Evolutionary conservation across 2,329 filamentous ascomycete genomes (phyloP), one percentile per base, ranked within the genome.

Genomic region (Fragosphaeria purpurea): DNA sequence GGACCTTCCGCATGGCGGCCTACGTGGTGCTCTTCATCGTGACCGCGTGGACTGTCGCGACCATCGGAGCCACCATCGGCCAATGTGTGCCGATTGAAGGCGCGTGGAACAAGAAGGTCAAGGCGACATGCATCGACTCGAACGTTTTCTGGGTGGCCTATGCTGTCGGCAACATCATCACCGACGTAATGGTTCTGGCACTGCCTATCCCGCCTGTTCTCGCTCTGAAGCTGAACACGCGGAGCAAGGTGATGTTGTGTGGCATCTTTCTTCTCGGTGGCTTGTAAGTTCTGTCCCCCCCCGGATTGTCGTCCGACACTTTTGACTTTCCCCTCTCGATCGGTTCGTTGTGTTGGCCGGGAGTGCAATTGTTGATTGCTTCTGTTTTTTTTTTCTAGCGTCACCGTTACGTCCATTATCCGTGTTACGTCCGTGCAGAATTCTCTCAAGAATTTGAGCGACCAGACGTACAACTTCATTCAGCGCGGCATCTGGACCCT

Each of bases 61-160:
- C 71, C 4, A 66, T 69, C 1, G 57, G 65, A 3, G 67, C 69
- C 4, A 74, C 73, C 6, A 67, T 77, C 45, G 71, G 70, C 57
- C 72, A 79, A 55, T 79, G 76, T 58, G 65, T 51, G 2, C 76
- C 76, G 3, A 63, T 79, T 41, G 50, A 58, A 2, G 66, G 68
- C 7, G 68, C 70, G 4, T 79, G 71, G 70, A 63, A 74, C 51
- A 70, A 68, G 53, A 61, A 61, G 1, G 57, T 67, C 11, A 57
- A 64, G 0, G 70, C 72, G 0, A 62, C 55, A 4, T 77, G 75
- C 57, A 70, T 77, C 57, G 65, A 66, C 53, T 59, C 72, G 40
- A 69, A 68, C 2, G 62, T 60, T 6, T 70, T 72, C 53, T 78
- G 74, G 73, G 70, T 73, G 50, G 66, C 70, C 43, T 75, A 76